Evolutionary conservation across 148 eudicot genomes (phyloP), one percentile per base, ranked within the genome.

Genomic region (Spergularia bocconei): DNA sequence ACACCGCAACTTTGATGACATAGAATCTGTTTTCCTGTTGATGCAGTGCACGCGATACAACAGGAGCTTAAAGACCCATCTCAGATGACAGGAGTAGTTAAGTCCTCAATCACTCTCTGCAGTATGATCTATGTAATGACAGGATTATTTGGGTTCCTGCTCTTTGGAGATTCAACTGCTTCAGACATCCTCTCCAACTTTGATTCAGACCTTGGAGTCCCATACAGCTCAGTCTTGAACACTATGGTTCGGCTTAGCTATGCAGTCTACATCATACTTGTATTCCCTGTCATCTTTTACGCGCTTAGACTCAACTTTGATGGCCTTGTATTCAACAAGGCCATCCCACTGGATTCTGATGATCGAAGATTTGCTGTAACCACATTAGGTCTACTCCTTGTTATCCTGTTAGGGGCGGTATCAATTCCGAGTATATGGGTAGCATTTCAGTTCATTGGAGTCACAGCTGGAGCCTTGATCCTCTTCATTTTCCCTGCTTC

Each of bases 381-480:
- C 61, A 91, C 91, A 17, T 21, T 76, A 68, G 90, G 89, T 54
- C 85, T 93, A 77, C 79, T 93, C 58, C 56, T 79, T 63, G 69
- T 90, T 63, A 82, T 86, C 64, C 79, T 91, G 58, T n/a, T 88
- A 72, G 98, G 91, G 67, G 97, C 98, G 57, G 86, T 88, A 78
- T 93, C 86, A 55, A 82, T 91, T 55, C 97, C 98, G 10, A 91
- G 87, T 82, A 88, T 93, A 44, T 93, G 98, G 97, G 87, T 88
- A 53, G 97, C 93, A 58, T 93, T 93, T 76, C 91, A 93, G 83
- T 93, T 93, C 73, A 91, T 94, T 51, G 98, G 98, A 61, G 98
- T 93, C 58, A 91, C 98, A 67, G 90, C 94, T 59, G 98, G 97
- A 61, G 94, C 90, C 44, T 79, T 84, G 70, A 80, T 93, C 33